Percentiles rank a stretch among this genome's conserved stretches.
phyloP scores from a whole-genome alignment of 225 moss, liverwort and hornwort species.

The Asterella californica region DNA sequence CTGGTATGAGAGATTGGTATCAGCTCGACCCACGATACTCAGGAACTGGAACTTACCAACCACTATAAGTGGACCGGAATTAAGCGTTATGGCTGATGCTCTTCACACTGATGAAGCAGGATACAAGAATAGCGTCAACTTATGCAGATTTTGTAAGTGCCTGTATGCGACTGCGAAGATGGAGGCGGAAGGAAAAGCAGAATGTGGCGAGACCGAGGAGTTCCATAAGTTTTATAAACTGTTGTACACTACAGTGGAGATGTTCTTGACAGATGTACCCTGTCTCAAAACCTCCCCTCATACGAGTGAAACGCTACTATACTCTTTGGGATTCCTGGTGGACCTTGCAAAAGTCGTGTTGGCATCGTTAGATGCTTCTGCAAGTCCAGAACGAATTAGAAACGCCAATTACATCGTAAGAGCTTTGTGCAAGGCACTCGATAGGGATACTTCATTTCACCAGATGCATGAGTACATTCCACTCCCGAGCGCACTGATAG shows the following conservation, averaged over 20 bases:
- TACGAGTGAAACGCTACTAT: slow-evolving; percentile 33
- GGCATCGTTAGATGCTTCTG: slow-evolving; percentile 15
- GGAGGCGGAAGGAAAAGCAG: slow-evolving; percentile 27
- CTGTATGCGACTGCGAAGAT: slow-evolving; percentile 41
- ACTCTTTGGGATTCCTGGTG: slow-evolving; percentile 27
- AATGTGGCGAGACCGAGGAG: slow-evolving; percentile 24
- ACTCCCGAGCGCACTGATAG: slow-evolving; percentile 31
- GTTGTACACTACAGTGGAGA: slow-evolving; percentile 22
- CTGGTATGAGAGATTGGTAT: slow-evolving; percentile 37
- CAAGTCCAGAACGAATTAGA: neutral
- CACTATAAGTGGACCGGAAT: slow-evolving; percentile 19
- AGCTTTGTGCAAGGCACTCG: slow-evolving; percentile 36
- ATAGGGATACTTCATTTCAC: slow-evolving; percentile 33
- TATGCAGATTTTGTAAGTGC: slow-evolving; percentile 36
- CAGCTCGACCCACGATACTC: slow-evolving; percentile 34
- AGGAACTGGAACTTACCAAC: slow-evolving; percentile 19
- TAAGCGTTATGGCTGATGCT: slow-evolving; percentile 8
- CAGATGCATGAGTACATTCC: slow-evolving; percentile 34
- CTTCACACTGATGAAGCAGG: slow-evolving; percentile 25
- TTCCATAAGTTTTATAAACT: slow-evolving; percentile 31
- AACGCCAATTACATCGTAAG: slow-evolving; percentile 25
- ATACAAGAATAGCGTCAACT: slow-evolving; percentile 27
- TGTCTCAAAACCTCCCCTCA: slow-evolving; percentile 32
- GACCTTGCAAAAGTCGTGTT: slow-evolving; percentile 37
- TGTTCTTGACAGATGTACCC: slow-evolving; percentile 36